phyloP scores from a whole-genome alignment of 1,284 basidiomycete species.

The Cryptococcus maquisensis region DNA sequence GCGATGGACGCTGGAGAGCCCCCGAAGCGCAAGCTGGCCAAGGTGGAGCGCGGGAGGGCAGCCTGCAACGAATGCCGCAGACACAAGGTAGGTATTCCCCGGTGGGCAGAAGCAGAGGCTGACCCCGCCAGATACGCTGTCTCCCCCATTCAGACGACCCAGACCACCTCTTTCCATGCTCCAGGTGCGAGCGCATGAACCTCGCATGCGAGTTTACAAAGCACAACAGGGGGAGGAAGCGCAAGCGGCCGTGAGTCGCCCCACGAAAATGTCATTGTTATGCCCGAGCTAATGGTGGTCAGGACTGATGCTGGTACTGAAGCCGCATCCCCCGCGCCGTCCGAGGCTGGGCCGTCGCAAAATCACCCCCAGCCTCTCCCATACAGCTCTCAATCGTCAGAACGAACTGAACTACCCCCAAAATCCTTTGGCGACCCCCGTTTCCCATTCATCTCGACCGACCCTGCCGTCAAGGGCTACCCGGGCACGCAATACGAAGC shows the following conservation, averaged over 20 bases:
- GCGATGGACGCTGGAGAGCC: no score
- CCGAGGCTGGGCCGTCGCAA: neutral
- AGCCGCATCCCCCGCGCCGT: no score
- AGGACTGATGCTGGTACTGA: no score
- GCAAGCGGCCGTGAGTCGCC: conserved; percentile 27
- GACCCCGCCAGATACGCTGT: conserved; percentile 26
- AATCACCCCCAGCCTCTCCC: neutral
- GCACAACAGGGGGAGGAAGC: conserved; percentile 32
- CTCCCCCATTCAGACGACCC: conserved; percentile 32
- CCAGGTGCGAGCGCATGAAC: conserved; percentile 28
- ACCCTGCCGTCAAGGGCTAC: neutral
- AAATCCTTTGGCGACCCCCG: conserved; percentile 12
- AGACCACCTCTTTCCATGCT: conserved; percentile 27
- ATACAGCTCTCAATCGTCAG: neutral
- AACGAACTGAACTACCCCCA: neutral
- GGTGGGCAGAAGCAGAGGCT: neutral
- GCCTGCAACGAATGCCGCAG: conserved; percentile 34
- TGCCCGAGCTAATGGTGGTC: no score
- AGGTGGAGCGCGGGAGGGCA: conserved; percentile 29
- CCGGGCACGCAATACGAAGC: neutral
- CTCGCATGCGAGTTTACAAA: conserved; percentile 33
- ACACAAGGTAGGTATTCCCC: conserved; percentile 24
- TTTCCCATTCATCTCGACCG: conserved; percentile 16
- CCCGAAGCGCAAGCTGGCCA: conserved; percentile 22
- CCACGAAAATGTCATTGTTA: no score